Evolutionary conservation across 768 basidiomycete species (phyloP), one percentile per base, ranked within the genome.

Genomic region (Macrocybe gigantea): DNA sequence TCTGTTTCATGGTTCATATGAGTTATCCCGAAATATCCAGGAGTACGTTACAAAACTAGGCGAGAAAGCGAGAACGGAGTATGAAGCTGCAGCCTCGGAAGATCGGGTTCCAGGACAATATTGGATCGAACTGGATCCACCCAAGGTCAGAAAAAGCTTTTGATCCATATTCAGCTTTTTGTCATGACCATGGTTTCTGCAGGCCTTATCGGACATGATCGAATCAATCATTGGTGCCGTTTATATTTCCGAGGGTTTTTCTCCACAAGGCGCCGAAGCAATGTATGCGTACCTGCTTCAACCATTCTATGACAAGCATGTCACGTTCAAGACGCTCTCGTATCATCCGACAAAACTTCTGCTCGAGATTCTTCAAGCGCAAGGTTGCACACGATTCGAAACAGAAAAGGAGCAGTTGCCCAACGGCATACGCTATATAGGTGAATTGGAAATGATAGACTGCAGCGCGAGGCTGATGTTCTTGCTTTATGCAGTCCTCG

Each of bases 171-270:
- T 34, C 30, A 9, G 8, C 15, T 38, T 15, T 33, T 39, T 48
- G 41, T 14, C 22, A 34, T 34, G 55, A n/a, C 52, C 13, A 34
- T 29, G 49, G n/a, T 14, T 3, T 54, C 34, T 49, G 13, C 58
- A 92, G 90, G 77, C 73, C 7, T 71, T 93, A 13, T 86, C 87
- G 6, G 88, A 92, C 61, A 72, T 91, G 29, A 74, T 93, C 14
- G 90, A 93, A 63, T 83, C 89, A 2, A 71, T 88, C 36, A 69
- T 89, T 33, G 91, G 88, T 7, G 90, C 88, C 7, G 66, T 90
- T 43, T 88, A 83, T 64, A 76, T 93, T 52, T 86, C 82, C 14
- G 88, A 91, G 59, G 71, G 76, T 47, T 88, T 83, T 64, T 75
- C 78, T 12, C 74, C 75, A 22, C 64, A 68, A 44, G 85, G 86